Conservation (phyloP, 805 yeast genomes). For the Starmerella gropengiesseri region DNA sequence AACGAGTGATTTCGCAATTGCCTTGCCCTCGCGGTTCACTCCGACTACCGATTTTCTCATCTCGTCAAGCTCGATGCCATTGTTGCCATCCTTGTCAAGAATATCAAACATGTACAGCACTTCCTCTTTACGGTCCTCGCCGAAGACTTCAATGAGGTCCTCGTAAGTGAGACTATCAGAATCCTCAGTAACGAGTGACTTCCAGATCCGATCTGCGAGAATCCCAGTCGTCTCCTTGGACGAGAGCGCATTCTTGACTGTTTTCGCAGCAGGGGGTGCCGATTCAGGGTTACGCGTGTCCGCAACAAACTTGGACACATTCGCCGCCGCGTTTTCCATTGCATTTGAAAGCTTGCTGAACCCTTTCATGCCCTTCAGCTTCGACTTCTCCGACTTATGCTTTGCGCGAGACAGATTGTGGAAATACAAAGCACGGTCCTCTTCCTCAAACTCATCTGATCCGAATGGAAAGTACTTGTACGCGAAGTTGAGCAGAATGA, state of each 20-base stretch:
- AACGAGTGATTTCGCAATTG: slow-evolving; percentile 30
- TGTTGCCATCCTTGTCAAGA: slow-evolving; percentile 31
- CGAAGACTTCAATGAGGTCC: slow-evolving; percentile 30
- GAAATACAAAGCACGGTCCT: slow-evolving; percentile 27
- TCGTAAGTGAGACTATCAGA: slow-evolving; percentile 27
- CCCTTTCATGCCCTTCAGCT: slow-evolving; percentile 20
- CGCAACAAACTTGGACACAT: slow-evolving; percentile 20
- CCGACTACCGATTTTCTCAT: slow-evolving; percentile 28
- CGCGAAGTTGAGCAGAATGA: slow-evolving; percentile 28
- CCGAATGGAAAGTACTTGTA: slow-evolving; percentile 30
- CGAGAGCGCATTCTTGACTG: slow-evolving; percentile 30
- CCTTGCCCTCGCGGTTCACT: slow-evolving; percentile 29
- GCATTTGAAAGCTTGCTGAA: slow-evolving; percentile 19
- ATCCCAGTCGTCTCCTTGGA: slow-evolving; percentile 25
- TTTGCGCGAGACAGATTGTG: slow-evolving; percentile 23
- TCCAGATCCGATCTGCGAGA: slow-evolving; percentile 34
- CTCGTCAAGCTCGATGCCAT: slow-evolving; percentile 31
- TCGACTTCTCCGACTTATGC: slow-evolving; percentile 3
- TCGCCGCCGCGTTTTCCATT: slow-evolving; percentile 26
- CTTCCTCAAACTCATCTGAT: slow-evolving; percentile 30
- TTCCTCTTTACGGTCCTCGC: slow-evolving; percentile 27
- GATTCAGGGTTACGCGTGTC: slow-evolving; percentile 20
- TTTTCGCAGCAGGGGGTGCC: slow-evolving; percentile 18
- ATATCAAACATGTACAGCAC: slow-evolving; percentile 28
- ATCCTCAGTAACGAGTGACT: slow-evolving; percentile 33